Percentiles rank a stretch among this genome's conserved stretches.
Evolutionary conservation across 495 filamentous ascomycete species (phyloP).

Genomic region (Aspergillus nidulans): DNA sequence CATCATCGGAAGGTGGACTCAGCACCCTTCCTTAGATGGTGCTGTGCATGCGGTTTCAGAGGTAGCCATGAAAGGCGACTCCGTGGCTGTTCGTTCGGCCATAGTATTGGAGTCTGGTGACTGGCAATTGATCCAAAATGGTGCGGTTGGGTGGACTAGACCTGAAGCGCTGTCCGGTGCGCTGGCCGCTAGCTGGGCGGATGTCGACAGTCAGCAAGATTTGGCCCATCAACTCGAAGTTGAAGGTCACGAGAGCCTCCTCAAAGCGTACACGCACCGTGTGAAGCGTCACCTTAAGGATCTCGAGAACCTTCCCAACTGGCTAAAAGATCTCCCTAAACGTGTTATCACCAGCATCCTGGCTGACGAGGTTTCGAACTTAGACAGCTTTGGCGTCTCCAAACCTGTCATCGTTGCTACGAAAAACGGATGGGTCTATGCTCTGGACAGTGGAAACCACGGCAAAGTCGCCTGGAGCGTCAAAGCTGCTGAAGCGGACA

Average conservation of each 20-base stretch:
- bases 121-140: constrained; percentile 80
- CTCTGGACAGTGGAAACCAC: constrained; percentile 69
- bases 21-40: constrained; percentile 38
- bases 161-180: constrained; percentile 74
- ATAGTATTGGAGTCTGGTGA: constrained; percentile 67
- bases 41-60: constrained; percentile 73
- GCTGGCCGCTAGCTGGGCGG: constrained; percentile 73
- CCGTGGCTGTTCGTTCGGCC: constrained; percentile 74
- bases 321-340: constrained; percentile 59
- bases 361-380: constrained; percentile 51
- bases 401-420: constrained; percentile 82
- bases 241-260: constrained; percentile 76
- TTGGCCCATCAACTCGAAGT: constrained; percentile 76
- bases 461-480: constrained; percentile 73
- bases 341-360: constrained; percentile 68
- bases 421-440: constrained; percentile 70
- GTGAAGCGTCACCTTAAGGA: constrained; percentile 77
- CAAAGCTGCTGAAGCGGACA: constrained; percentile 52
- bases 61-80: constrained; percentile 62
- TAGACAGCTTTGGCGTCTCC: constrained; percentile 82
- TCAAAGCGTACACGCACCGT: constrained; percentile 80
- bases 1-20: constrained; percentile 66
- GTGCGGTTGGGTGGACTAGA: constrained; percentile 73
- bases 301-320: constrained; percentile 72
- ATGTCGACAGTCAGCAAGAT: constrained; percentile 61